Evolutionary conservation across 495 filamentous ascomycete species (phyloP).

Genomic region (Stereocaulon alpinum): DNA sequence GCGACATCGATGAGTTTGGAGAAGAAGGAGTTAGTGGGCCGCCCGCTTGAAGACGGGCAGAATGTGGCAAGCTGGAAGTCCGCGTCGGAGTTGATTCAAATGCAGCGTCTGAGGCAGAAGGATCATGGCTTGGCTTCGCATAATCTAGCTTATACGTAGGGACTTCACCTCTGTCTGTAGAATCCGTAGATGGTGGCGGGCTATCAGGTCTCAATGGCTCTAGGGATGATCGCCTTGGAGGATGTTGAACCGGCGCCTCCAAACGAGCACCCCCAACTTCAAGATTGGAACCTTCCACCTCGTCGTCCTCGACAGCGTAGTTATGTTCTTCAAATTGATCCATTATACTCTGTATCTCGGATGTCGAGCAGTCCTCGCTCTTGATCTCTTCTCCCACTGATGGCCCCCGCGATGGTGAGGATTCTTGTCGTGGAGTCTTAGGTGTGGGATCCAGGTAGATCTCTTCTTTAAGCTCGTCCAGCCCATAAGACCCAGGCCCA

Average conservation of each 20-base stretch:
- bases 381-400: conserved; percentile 33
- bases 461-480: conserved; percentile 31
- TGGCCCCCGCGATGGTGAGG: conserved; percentile 37
- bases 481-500: background rate
- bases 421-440: conserved; percentile 42
- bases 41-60: conserved; percentile 6
- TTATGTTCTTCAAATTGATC: conserved; percentile 64
- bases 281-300: conserved; percentile 73
- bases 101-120: background rate
- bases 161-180: background rate
- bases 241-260: conserved; percentile 53
- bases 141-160: background rate
- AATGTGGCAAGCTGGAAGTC: conserved; percentile 15
- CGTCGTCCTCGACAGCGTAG: conserved; percentile 54
- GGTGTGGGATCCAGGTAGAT: conserved; percentile 56
- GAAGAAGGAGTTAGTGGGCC: conserved; percentile 10
- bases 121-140: background rate
- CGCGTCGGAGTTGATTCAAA: background rate
- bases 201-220: conserved; percentile 50
- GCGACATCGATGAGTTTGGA: conserved; percentile 19
- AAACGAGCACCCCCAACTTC: conserved; percentile 63
- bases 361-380: conserved; percentile 53
- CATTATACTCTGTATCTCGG: conserved; percentile 95
- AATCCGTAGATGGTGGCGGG: conserved; percentile 10
- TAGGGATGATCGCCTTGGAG: conserved; percentile 74